Base-by-base conservation (phyloP, 2,329 filamentous ascomycete species). In the Stachybotrys chlorohalonatus region DNA sequence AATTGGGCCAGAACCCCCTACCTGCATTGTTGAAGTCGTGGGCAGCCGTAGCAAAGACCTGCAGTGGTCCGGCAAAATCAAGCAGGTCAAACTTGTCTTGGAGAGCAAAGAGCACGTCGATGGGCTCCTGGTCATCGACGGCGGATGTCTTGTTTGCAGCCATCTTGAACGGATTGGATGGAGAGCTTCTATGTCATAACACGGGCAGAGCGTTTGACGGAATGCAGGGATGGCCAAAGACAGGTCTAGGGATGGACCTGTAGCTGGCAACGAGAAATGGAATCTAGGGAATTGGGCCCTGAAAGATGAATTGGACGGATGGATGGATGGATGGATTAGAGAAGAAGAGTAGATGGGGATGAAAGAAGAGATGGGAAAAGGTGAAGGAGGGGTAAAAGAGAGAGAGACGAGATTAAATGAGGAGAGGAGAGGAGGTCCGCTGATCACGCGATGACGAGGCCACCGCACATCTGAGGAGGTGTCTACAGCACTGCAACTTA, bases 101-200 rank as follows among this genome's bases (percentile, higher is more conserved):
- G 62, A 84, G 75, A 62, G 76, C 80, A 69, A 84, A 77, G 66
- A 84, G 78, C 60, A 84, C 78, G 59, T 83, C 75, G 64, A 84
- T 73, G 60, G 80, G 80, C 67, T 83, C 77, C 57, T 70, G 67
- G 66, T 83, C 80, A 64, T 75, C 74, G 69, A 81, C 78, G 66
- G 80, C 79, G 70, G 79, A 80, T 62, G 72, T 75, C 76, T 83
- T 83, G 66, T 70, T 70, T 68, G 78, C 72, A 74, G 68, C 76
- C 81, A 84, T 84, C 70, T 70, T 80, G 73, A 62, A 64, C 64
- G 36, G 13, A 42, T 42, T 42, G 36, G 24, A 42, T 42, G 36
- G 36, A 42, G 8, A 9, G 36, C 8, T 9, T 42, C 36, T 42
- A 24, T 47, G 17, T 47, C 46, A 47, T 47, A 47, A 47, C 46